A percentile compares a stretch with the other conserved stretches of the same genome.
phyloP scores from a whole-genome alignment of 495 filamentous ascomycete genomes.

The Monascus purpureus region DNA sequence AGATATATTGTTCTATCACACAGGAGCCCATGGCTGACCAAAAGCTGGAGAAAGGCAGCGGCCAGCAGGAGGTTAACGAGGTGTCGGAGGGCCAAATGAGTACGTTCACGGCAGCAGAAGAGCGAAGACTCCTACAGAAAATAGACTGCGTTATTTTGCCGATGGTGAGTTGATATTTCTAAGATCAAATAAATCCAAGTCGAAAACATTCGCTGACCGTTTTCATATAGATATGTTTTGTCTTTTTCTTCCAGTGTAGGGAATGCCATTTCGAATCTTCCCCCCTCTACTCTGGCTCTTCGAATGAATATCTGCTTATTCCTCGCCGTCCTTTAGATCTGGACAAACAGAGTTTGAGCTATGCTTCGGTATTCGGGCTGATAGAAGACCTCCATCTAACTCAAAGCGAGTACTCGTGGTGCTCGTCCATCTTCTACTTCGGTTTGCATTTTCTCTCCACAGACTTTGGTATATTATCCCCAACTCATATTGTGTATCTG shows the following conservation, averaged over 20 bases:
- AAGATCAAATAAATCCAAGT: no score
- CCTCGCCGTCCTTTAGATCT: conserved; percentile 34
- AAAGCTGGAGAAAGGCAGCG: no score
- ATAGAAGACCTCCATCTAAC: conserved; percentile 32
- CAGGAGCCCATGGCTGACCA: no score
- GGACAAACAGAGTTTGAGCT: conserved; percentile 43
- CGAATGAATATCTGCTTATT: conserved; percentile 10
- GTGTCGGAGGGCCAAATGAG: no score
- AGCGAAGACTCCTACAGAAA: conserved; percentile 32
- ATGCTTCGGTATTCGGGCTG: conserved; percentile 43
- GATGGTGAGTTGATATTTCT: no score
- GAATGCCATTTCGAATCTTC: not conserved
- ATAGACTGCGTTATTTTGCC: conserved; percentile 30
- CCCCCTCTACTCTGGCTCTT: not conserved
- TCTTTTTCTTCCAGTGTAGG: conserved; percentile 15
- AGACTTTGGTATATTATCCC: no score
- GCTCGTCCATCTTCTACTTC: conserved; percentile 19
- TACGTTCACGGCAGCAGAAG: no score
- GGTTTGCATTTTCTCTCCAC: not conserved
- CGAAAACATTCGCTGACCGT: not conserved
- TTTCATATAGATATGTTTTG: conserved; percentile 13
- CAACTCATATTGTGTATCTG: not conserved
- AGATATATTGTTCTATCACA: no score
- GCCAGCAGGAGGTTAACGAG: no score
- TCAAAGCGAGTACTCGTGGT: conserved; percentile 39